A percentile compares a stretch with the other conserved stretches of the same genome.
These are phyloP conservation scores for Heracleum sosnowskyi DNA, from an alignment of 129 eudicot species.

Conservation along the genomic window DNA sequence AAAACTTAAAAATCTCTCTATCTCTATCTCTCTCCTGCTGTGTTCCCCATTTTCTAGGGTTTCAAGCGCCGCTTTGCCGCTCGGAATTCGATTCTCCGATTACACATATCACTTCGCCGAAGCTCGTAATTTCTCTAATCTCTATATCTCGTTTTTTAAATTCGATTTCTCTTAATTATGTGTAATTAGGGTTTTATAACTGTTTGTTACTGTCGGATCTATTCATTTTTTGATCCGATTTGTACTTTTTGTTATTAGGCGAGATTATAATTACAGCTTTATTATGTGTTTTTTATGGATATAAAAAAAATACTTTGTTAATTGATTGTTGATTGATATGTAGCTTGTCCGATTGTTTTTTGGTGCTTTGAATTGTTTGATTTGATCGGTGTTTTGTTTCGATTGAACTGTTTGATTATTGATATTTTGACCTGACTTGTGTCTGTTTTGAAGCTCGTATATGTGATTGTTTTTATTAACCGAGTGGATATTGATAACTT, in stretches of 20 bases:
- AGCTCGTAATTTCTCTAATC: neutral
- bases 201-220: constrained; percentile 10
- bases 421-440: neutral
- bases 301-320: no score
- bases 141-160: neutral
- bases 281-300: neutral
- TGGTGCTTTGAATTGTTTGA: neutral
- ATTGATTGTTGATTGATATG: neutral
- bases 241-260: neutral
- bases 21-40: neutral
- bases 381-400: neutral
- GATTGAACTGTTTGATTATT: neutral
- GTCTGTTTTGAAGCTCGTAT: neutral
- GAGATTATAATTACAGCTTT: neutral
- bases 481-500: neutral
- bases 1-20: neutral
- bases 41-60: constrained; percentile 62
- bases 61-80: constrained; percentile 60
- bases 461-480: neutral
- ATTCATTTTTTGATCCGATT: constrained; percentile 2
- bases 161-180: neutral
- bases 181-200: constrained; percentile 5
- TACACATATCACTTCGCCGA: neutral
- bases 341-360: neutral
- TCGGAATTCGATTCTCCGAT: constrained; percentile 22